phyloP scores from a whole-genome alignment of 169 alveolate species.

The Miamiensis avidus region DNA sequence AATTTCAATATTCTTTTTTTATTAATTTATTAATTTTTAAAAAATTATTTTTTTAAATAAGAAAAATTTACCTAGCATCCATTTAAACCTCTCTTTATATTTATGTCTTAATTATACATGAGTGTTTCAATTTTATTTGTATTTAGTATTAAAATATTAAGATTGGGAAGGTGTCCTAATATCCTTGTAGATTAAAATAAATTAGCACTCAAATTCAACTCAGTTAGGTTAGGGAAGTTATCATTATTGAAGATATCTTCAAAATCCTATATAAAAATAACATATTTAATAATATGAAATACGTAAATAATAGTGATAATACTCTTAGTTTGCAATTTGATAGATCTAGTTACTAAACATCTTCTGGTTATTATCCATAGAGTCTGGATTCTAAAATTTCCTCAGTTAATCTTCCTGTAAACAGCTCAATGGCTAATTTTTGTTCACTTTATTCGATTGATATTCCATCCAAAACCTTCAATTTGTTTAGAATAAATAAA shows the following conservation, averaged over 20 bases:
- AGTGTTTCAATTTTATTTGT: conserved; percentile 69
- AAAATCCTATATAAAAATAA: conserved; percentile 39
- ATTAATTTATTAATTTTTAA: no score
- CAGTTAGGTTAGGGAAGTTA: conserved; percentile 66
- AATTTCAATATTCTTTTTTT: conserved; percentile 58
- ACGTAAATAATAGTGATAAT: no score
- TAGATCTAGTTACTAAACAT: conserved; percentile 63
- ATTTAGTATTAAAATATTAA: conserved; percentile 54
- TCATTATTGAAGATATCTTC: conserved; percentile 71
- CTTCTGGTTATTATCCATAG: conserved; percentile 46
- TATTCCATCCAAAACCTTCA: conserved; percentile 70
- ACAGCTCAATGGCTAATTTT: conserved; percentile 69
- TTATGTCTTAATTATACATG: conserved; percentile 42
- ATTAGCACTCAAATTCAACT: conserved; percentile 66
- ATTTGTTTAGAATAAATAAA: conserved; percentile 60
- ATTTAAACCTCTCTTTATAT: conserved; percentile 61
- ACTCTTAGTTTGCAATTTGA: conserved; percentile 55
- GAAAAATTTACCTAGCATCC: conserved; percentile 48
- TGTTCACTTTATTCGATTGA: conserved; percentile 58
- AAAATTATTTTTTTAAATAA: no score
- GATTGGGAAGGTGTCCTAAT: conserved; percentile 69
- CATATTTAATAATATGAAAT: background rate
- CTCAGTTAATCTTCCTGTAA: conserved; percentile 81
- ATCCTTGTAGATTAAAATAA: conserved; percentile 52
- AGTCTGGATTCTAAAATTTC: conserved; percentile 73